phyloP scores from a whole-genome alignment of 257 asterid genomes.

The Parsonsia alboflavescens region DNA sequence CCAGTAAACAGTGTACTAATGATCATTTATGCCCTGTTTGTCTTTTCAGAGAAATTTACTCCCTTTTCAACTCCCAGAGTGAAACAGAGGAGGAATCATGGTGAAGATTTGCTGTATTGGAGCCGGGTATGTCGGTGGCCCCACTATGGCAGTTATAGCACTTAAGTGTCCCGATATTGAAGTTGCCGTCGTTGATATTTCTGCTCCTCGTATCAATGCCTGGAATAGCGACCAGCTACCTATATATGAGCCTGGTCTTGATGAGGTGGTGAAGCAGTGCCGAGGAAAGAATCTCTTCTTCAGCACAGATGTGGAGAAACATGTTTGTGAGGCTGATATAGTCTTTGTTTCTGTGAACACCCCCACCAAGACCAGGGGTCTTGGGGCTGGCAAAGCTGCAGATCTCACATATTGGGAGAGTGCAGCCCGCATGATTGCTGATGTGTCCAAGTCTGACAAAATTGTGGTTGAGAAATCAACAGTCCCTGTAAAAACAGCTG shows the following conservation, averaged over 20 bases:
- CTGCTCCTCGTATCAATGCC: slow-evolving; percentile 76
- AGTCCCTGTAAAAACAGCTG: slow-evolving; percentile 90
- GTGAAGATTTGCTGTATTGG: slow-evolving; percentile 98
- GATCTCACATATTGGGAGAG: slow-evolving; percentile 95
- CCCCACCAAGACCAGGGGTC: slow-evolving; percentile 93
- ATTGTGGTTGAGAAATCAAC: slow-evolving; percentile 92
- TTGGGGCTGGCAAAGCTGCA: slow-evolving; percentile 97
- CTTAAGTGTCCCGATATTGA: slow-evolving; percentile 76
- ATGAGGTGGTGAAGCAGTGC: slow-evolving; percentile 84
- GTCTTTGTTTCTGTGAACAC: slow-evolving; percentile 89
- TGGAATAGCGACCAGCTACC: slow-evolving; percentile 96
- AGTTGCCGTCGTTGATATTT: slow-evolving; percentile 85
- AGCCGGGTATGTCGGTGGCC: slow-evolving; percentile 93
- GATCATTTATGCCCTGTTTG: background rate
- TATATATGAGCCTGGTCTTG: slow-evolving; percentile 96
- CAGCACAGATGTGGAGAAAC: slow-evolving; percentile 92
- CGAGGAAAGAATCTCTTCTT: slow-evolving; percentile 91
- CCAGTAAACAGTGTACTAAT: background rate
- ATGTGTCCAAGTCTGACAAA: slow-evolving; percentile 80
- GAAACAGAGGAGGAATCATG: slow-evolving; percentile 39
- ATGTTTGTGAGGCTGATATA: slow-evolving; percentile 76
- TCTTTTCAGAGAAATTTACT: background rate
- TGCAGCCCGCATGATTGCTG: slow-evolving; percentile 96
- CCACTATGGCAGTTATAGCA: slow-evolving; percentile 95
- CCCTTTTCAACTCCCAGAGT: slow-evolving; percentile 21